Base-by-base conservation (phyloP, 169 alveolate species). In the Condylostoma magnum region DNA sequence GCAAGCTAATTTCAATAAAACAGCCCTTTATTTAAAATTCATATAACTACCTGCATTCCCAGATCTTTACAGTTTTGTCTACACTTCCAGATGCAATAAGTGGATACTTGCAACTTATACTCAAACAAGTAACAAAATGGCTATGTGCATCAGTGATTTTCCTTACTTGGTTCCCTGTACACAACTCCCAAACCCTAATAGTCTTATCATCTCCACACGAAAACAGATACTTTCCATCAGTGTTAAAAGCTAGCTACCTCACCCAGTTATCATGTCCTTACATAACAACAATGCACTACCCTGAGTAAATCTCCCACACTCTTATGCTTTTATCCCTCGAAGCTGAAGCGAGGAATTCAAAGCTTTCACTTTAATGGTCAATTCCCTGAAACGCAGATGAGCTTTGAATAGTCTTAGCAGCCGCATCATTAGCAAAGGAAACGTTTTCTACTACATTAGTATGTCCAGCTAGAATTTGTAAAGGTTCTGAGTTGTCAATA, bases 211-310 rank as follows among this genome's bases (percentile, higher is more conserved):
- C 78, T 25, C 77, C 54, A 30, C 84, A 77, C 56, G 79, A 68
- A 31, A 66, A 54, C 31, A 75, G 31, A 50, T 41, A 65, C 28
- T 65, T 75, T 43, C 82, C 82, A n/a, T n/a, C n/a, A n/a, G n/a
- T n/a, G n/a, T n/a, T n/a, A 31, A 89, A 89, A 20, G 83, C 70
- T 15, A 93, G 67, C 31, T 76, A 81, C 31, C 87, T 87, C 10
- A 93, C 93, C 93, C 95, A 84, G 72, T 90, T 88, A 52, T 90
- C 93, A 77, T 93, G 96, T 15, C 96, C 97, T 5, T 36, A 51
- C 25, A 90, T 69, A 5, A 83, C 83, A 12, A 69, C 43, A 30
- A 89, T 54, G 66, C 90, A 85, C 3, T 69, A 37, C 34, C 90
- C 89, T 22, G 38, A 52, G 28, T 77, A 36, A 30, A 86, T 83